phyloP scores from a whole-genome alignment of 2,329 filamentous ascomycete species.

The Sclerotinia glacialis region DNA sequence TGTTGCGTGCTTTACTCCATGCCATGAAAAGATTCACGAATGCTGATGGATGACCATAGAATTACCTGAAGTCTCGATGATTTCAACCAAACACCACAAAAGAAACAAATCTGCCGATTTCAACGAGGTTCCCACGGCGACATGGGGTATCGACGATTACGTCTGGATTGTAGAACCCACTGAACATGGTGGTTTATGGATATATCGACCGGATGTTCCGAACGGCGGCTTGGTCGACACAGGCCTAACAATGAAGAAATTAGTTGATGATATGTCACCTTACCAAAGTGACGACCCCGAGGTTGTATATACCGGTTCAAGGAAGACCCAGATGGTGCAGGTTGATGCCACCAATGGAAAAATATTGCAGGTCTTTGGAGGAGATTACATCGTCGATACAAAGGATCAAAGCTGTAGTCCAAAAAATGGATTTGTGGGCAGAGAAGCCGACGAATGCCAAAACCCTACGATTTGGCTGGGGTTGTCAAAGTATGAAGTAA shows the following conservation, averaged over 20 bases:
- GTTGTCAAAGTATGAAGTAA: slow-evolving; percentile 84
- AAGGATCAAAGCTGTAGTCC: slow-evolving; percentile 69
- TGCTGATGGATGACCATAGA: slow-evolving; percentile 69
- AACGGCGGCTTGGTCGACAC: slow-evolving; percentile 61
- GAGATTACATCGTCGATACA: slow-evolving; percentile 64
- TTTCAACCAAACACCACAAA: slow-evolving; percentile 81
- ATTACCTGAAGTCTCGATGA: slow-evolving; percentile 55
- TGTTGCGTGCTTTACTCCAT: not conserved
- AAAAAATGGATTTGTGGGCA: slow-evolving; percentile 47
- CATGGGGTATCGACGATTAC: slow-evolving; percentile 69
- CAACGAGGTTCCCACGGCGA: slow-evolving; percentile 50
- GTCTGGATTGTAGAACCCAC: slow-evolving; percentile 95
- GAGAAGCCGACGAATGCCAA: slow-evolving; percentile 70
- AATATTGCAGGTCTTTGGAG: slow-evolving; percentile 80
- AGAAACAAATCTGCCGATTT: slow-evolving; percentile 61
- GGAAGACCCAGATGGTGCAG: slow-evolving; percentile 85
- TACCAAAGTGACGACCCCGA: slow-evolving; percentile 72
- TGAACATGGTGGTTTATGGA: slow-evolving; percentile 80
- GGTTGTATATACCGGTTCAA: slow-evolving; percentile 86
- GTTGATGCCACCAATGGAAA: slow-evolving; percentile 83
- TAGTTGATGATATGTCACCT: slow-evolving; percentile 80
- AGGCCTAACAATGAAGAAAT: slow-evolving; percentile 74
- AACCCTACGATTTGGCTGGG: slow-evolving; percentile 79
- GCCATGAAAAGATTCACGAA: slow-evolving; percentile 36
- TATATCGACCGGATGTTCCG: slow-evolving; percentile 69